Conservation (phyloP, 331 rosid species). For the Saraca asoca region DNA sequence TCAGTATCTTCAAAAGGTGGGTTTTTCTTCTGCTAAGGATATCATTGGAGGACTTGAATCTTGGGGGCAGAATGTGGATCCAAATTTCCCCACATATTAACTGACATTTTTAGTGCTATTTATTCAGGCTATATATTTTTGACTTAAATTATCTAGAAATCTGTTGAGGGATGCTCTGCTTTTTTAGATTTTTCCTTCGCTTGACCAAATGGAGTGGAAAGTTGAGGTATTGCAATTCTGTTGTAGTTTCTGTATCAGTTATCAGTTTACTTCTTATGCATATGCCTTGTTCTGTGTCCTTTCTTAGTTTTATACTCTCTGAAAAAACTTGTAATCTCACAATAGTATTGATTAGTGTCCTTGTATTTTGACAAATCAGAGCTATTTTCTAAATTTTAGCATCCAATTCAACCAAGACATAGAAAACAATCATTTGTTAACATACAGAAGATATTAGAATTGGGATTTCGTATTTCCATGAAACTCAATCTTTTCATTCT, state of each 20-base stretch:
- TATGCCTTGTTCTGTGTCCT: neutral
- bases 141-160: neutral
- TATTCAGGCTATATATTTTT: neutral
- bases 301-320: too few species aligned
- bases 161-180: neutral
- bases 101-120: neutral
- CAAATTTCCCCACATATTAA: conserved; percentile 76
- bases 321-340: too few species aligned
- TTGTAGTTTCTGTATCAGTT: neutral
- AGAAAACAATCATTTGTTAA: too few species aligned
- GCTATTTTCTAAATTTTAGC: too few species aligned
- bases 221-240: neutral
- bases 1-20: conserved; percentile 70
- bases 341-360: too few species aligned
- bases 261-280: too few species aligned
- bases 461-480: too few species aligned
- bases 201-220: neutral
- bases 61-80: conserved; percentile 81
- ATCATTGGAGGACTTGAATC: conserved; percentile 85
- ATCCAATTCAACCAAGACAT: too few species aligned
- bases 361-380: too few species aligned
- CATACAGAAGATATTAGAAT: too few species aligned
- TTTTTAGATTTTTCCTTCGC: neutral
- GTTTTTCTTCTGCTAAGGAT: conserved; percentile 75
- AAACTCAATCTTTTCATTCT: too few species aligned